These are phyloP conservation scores for Hypoxylon fragiforme DNA, from an alignment of 495 filamentous ascomycete genomes.

Conservation along the genomic window DNA sequence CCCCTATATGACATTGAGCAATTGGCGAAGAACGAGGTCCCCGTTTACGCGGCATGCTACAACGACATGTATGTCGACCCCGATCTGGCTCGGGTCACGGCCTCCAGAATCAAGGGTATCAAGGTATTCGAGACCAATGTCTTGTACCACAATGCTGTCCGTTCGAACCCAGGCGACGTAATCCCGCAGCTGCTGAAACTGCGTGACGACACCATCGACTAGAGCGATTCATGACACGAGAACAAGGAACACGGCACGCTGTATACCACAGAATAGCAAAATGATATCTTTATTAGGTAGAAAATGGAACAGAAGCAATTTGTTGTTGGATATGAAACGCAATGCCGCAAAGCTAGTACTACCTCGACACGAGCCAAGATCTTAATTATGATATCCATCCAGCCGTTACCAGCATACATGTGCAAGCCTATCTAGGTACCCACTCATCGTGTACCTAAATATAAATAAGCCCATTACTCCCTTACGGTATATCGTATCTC, in stretches of 20 bases:
- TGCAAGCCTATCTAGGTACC: background rate
- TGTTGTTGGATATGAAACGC: background rate
- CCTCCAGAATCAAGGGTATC: conserved; percentile 70
- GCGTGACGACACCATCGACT: conserved; percentile 74
- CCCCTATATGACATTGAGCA: conserved; percentile 74
- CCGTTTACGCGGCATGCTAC: conserved; percentile 85
- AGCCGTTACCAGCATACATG: background rate
- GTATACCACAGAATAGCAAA: conserved; percentile 1
- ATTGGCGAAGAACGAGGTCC: conserved; percentile 77
- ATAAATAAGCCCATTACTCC: background rate
- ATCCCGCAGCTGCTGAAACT: conserved; percentile 70
- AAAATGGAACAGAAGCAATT: conserved; percentile 6
- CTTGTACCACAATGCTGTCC: conserved; percentile 82
- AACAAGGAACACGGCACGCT: too few relatives aligned
- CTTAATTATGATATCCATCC: background rate
- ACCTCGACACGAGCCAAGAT: background rate
- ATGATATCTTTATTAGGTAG: background rate
- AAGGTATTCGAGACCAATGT: conserved; percentile 84
- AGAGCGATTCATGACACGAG: conserved; percentile 16
- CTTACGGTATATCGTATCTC: too few relatives aligned
- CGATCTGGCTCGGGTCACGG: conserved; percentile 71
- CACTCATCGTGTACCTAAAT: background rate
- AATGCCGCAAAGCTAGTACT: background rate
- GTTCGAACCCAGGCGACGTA: conserved; percentile 72
- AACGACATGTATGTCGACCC: conserved; percentile 97